A percentile compares a stretch with the other conserved stretches of the same genome.
Conservation (phyloP, 75 land plant genomes). For the Larix kaempferi region DNA sequence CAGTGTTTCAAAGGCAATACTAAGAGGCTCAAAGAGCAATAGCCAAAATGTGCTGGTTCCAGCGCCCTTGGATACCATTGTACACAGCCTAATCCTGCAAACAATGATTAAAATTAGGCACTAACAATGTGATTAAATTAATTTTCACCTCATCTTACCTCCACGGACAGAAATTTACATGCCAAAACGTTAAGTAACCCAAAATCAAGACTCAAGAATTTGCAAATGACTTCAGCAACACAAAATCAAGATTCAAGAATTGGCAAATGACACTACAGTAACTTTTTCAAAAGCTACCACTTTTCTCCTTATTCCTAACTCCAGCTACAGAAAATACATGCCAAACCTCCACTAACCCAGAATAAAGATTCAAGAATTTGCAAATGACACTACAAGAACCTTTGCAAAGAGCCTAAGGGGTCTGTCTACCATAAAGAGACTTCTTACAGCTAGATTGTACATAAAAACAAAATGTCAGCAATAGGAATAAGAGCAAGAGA, state of each 20-base stretch:
- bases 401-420: background rate
- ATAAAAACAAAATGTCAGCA: too few species aligned
- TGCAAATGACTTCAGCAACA: background rate
- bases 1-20: slow-evolving; percentile 92
- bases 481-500: too few species aligned
- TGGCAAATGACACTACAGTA: background rate
- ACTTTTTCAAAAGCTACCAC: background rate
- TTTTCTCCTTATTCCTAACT: too few species aligned
- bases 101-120: background rate
- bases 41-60: slow-evolving; percentile 59
- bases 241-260: background rate
- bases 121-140: background rate
- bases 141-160: background rate
- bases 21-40: slow-evolving; percentile 87
- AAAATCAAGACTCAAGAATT: background rate
- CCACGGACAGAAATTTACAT: background rate
- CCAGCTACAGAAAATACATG: too few species aligned
- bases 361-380: background rate
- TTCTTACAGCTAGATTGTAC: background rate
- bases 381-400: background rate
- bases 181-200: background rate
- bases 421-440: background rate
- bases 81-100: slow-evolving; percentile 79
- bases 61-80: slow-evolving; percentile 39
- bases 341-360: background rate